phyloP scores from a whole-genome alignment of 495 filamentous ascomycete genomes.

The Pseudevernia furfuracea region DNA sequence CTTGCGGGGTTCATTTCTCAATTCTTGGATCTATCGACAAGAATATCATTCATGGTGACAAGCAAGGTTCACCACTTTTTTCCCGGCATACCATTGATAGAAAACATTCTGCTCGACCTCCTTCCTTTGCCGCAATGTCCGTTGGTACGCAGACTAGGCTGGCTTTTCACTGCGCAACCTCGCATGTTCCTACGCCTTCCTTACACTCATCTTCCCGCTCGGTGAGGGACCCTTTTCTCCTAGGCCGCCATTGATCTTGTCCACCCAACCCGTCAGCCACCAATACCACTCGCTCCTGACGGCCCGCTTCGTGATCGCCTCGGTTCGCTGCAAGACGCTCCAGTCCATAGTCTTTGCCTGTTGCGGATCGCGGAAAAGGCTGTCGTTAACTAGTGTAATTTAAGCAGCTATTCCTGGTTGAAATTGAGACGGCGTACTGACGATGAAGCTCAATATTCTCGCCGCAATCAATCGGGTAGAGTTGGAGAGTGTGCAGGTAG shows the following conservation, averaged over 20 bases:
- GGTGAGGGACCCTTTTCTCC: neutral
- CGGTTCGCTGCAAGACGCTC: neutral
- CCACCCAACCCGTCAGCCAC: neutral
- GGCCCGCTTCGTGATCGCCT: neutral
- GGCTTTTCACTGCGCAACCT: too few species aligned
- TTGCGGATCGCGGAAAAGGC: neutral
- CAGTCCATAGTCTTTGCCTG: neutral
- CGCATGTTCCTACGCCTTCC: neutral
- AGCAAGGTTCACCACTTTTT: too few species aligned
- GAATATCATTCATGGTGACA: too few species aligned
- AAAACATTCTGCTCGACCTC: too few species aligned
- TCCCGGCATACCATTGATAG: too few species aligned
- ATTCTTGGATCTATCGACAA: too few species aligned
- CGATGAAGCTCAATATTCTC: neutral
- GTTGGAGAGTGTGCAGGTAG: neutral
- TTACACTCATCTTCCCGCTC: neutral
- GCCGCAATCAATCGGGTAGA: neutral
- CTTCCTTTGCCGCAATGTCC: too few species aligned
- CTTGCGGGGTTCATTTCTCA: too few species aligned
- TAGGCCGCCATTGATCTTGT: neutral
- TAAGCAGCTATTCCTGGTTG: neutral
- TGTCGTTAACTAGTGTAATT: neutral
- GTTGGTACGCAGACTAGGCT: too few species aligned
- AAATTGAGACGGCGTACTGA: neutral
- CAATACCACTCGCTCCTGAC: neutral